A percentile compares a stretch with the other conserved stretches of the same genome.
These are phyloP conservation scores for Scedosporium aurantiacum DNA, from an alignment of 2,329 filamentous ascomycete species.

Conservation along the genomic window DNA sequence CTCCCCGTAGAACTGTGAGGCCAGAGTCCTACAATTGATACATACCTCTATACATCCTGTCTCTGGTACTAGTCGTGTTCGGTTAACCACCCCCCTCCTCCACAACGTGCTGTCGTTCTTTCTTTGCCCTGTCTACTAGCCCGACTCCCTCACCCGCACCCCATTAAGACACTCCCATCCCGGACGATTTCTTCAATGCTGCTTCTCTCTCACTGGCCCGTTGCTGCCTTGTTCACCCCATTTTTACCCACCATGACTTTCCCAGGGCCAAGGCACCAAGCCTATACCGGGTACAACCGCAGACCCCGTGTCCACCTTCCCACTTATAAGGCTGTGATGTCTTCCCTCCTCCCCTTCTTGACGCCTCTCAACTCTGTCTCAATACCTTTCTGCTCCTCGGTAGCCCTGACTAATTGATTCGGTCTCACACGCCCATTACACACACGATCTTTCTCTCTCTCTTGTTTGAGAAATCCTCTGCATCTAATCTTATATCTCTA, in stretches of 20 bases:
- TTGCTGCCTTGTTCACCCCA: slow-evolving; percentile 13
- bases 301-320: not conserved
- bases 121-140: not conserved
- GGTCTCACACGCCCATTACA: not conserved
- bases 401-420: slow-evolving; percentile 9
- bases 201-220: slow-evolving; percentile 16
- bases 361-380: slow-evolving; percentile 13
- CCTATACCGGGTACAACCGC: slow-evolving; percentile 6
- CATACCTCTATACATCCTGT: not conserved
- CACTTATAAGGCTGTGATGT: slow-evolving; percentile 44
- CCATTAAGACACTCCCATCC: not conserved
- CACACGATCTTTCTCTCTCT: slow-evolving; percentile 12
- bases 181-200: not conserved
- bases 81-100: not conserved
- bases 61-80: not conserved
- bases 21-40: too few relatives aligned
- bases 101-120: not conserved
- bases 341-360: slow-evolving; percentile 24
- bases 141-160: not conserved
- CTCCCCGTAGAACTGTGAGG: not conserved
- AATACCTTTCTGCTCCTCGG: not conserved
- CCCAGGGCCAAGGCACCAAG: slow-evolving; percentile 25
- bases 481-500: not conserved
- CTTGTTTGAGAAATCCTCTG: slow-evolving; percentile 8
- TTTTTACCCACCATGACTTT: slow-evolving; percentile 18